A percentile compares a stretch with the other conserved stretches of the same genome.
phyloP scores from a whole-genome alignment of 441 rosid species.

The Theobroma grandiflorum region DNA sequence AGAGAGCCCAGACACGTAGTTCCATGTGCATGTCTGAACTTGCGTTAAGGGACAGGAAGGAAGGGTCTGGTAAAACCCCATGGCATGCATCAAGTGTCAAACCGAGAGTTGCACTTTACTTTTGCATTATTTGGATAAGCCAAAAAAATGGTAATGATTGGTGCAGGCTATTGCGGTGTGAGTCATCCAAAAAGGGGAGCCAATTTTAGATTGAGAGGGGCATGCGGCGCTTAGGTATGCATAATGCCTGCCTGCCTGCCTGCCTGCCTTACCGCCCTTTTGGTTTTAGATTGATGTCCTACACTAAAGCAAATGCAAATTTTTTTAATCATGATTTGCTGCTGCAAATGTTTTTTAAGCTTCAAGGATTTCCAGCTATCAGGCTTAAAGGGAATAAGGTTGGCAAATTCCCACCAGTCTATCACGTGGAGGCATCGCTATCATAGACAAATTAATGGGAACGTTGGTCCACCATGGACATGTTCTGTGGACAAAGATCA shows the following conservation, averaged over 20 bases:
- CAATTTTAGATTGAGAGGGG: conserved; percentile 11
- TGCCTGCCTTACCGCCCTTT: not conserved
- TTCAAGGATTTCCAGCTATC: not conserved
- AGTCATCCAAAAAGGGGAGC: conserved; percentile 33
- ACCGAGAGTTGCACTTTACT: not conserved
- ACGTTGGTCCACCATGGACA: conserved; percentile 39
- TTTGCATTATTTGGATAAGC: conserved; percentile 20
- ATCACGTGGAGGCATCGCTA: conserved; percentile 43
- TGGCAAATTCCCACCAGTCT: conserved; percentile 41
- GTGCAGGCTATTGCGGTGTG: conserved; percentile 41
- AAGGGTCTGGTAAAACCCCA: not conserved
- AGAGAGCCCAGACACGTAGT: not conserved
- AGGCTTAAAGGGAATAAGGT: conserved; percentile 5
- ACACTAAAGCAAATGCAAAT: not conserved
- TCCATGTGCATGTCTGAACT: not conserved
- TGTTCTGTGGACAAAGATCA: conserved; percentile 20
- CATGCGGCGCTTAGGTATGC: conserved; percentile 23
- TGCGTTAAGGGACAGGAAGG: not conserved
- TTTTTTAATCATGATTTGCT: not conserved
- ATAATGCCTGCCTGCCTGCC: not conserved
- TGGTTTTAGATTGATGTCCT: not conserved
- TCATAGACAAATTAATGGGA: conserved; percentile 36
- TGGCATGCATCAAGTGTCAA: conserved; percentile 1
- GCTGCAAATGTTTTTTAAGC: not conserved
- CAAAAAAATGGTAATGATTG: conserved; percentile 35